phyloP scores from a whole-genome alignment of 441 rosid species.

The Populus hybrid region DNA sequence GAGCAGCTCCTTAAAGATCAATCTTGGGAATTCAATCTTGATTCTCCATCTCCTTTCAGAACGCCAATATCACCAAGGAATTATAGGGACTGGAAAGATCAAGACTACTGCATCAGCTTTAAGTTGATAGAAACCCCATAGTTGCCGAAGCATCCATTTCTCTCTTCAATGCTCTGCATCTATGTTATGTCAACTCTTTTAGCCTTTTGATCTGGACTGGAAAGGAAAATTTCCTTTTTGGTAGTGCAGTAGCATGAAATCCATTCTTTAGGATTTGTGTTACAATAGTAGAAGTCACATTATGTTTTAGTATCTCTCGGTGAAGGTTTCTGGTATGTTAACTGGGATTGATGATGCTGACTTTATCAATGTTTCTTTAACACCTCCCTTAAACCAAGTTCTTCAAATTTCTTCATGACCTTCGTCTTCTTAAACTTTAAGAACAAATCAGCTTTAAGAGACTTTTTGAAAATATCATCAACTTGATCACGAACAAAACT shows the following conservation, averaged over 20 bases:
- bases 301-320: too few species aligned
- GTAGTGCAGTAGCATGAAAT: neutral
- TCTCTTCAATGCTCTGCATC: constrained; percentile 4
- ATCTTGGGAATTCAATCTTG: constrained; percentile 19
- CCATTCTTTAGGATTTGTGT: too few species aligned
- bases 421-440: too few species aligned
- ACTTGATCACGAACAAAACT: too few species aligned
- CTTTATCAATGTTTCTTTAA: too few species aligned
- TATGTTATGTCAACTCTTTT: neutral
- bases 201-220: neutral
- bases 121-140: constrained; percentile 38
- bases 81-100: constrained; percentile 13
- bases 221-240: neutral
- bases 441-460: too few species aligned
- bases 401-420: too few species aligned
- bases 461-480: too few species aligned
- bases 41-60: constrained; percentile 27
- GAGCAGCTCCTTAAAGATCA: constrained; percentile 26
- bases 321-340: too few species aligned
- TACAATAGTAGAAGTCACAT: too few species aligned
- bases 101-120: constrained; percentile 23
- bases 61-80: constrained; percentile 32
- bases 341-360: too few species aligned
- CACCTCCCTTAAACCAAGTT: too few species aligned
- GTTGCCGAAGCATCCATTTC: constrained; percentile 22